These are phyloP conservation scores for Diaporthe citriasiana DNA, from an alignment of 2,329 filamentous ascomycete species.

Conservation along the genomic window DNA sequence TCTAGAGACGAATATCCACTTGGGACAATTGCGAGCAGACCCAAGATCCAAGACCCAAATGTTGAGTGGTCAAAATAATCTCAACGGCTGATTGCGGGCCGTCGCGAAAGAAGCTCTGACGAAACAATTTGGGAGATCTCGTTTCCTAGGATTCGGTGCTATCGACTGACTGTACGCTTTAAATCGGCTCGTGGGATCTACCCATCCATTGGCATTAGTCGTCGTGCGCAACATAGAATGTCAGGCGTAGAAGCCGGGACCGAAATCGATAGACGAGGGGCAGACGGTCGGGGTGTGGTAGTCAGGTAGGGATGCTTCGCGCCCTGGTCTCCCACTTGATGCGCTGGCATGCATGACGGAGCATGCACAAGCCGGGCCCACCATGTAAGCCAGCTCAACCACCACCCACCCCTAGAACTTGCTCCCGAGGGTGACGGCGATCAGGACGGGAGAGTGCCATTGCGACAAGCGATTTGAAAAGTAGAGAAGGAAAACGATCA, in stretches of 20 bases:
- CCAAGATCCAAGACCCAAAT: background rate
- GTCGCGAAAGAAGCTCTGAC: constrained; percentile 49
- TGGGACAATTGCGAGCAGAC: background rate
- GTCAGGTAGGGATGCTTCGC: constrained; percentile 51
- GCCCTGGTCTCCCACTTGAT: constrained; percentile 63
- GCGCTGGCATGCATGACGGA: constrained; percentile 73
- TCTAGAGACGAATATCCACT: constrained; percentile 40
- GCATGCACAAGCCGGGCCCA: constrained; percentile 67
- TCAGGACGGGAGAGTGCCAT: constrained; percentile 24
- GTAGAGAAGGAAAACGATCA: constrained; percentile 37
- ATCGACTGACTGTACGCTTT: constrained; percentile 49
- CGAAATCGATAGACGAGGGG: constrained; percentile 43
- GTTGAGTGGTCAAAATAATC: constrained; percentile 44
- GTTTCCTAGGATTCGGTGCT: constrained; percentile 49
- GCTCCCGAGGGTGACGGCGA: constrained; percentile 43
- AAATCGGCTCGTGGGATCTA: constrained; percentile 54
- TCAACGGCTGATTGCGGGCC: constrained; percentile 50
- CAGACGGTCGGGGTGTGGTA: constrained; percentile 49
- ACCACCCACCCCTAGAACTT: constrained; percentile 46
- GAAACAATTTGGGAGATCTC: constrained; percentile 51
- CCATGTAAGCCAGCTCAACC: constrained; percentile 61
- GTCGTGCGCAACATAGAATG: constrained; percentile 45
- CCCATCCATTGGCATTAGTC: constrained; percentile 59
- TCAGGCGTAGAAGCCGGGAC: constrained; percentile 54
- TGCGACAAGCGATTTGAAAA: constrained; percentile 34